A percentile compares a stretch with the other conserved stretches of the same genome.
Conservation (phyloP, 1,139 yeast species). For the Candida anutae region DNA sequence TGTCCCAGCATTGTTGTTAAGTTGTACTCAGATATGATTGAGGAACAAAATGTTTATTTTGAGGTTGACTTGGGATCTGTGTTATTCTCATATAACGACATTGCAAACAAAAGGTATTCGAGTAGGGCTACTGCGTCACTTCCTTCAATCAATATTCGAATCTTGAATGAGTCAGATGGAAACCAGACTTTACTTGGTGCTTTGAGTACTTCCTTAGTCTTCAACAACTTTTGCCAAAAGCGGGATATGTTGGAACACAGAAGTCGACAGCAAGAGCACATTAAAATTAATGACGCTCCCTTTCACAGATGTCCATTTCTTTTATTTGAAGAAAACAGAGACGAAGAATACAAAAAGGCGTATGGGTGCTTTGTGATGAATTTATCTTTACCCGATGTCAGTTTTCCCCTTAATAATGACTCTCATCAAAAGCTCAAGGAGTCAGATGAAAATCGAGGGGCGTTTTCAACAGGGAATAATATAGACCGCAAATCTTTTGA, state of each 20-base stretch:
- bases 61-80: conserved; percentile 28
- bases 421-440: conserved; percentile 1
- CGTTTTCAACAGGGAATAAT: neutral
- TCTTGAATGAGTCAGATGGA: conserved; percentile 13
- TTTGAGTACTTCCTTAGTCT: conserved; percentile 47
- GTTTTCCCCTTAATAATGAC: conserved; percentile 43
- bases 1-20: conserved; percentile 29
- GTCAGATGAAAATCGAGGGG: no score
- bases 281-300: conserved; percentile 70
- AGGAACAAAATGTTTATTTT: conserved; percentile 13
- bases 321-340: conserved; percentile 40
- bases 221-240: conserved; percentile 56
- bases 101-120: conserved; percentile 62
- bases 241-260: conserved; percentile 40
- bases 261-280: conserved; percentile 54
- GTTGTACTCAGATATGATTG: conserved; percentile 13
- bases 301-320: conserved; percentile 74
- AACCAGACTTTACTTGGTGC: conserved; percentile 16
- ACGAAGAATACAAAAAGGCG: conserved; percentile 35
- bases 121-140: conserved; percentile 43
- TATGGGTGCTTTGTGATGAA: conserved; percentile 54
- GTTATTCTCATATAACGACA: conserved; percentile 51
- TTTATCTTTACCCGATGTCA: conserved; percentile 56
- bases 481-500: neutral
- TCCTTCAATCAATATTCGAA: conserved; percentile 33